Percentiles rank a stretch among this genome's conserved stretches.
Evolutionary conservation across 192 early-diverging fungal genomes (phyloP).

Genomic region (Coemansia sp.): DNA sequence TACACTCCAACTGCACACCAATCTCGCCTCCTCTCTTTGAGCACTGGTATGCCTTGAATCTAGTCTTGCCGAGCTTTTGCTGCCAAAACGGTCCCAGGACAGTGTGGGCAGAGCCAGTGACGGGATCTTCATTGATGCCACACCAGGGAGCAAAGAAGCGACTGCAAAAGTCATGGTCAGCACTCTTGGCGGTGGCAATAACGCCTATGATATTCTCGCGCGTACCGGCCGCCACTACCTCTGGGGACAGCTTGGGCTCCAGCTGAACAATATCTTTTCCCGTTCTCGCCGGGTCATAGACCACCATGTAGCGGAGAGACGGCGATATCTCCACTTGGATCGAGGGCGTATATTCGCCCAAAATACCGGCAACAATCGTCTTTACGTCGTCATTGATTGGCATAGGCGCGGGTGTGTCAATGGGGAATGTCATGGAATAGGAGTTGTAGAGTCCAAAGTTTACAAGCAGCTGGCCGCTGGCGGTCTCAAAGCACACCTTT

Average conservation of each 20-base stretch:
- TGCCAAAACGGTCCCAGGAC: constrained; percentile 46
- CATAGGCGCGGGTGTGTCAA: constrained; percentile 17
- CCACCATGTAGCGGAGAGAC: constrained; percentile 21
- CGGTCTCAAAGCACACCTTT: constrained; percentile 39
- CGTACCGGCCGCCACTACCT: constrained; percentile 15
- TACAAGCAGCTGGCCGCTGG: constrained; percentile 31
- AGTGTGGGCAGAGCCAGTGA: constrained; percentile 43
- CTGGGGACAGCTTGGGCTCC: constrained; percentile 9
- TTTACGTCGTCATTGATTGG: constrained; percentile 15
- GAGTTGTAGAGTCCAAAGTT: neutral
- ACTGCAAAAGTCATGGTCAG: constrained; percentile 25
- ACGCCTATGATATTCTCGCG: constrained; percentile 6
- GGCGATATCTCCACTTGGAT: constrained; percentile 27
- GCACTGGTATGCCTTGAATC: constrained; percentile 26
- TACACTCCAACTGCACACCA: neutral
- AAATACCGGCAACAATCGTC: constrained; percentile 9
- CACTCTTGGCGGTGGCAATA: constrained; percentile 10
- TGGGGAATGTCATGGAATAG: constrained; percentile 17
- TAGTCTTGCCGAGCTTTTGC: constrained; percentile 4
- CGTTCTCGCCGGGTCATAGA: constrained; percentile 12
- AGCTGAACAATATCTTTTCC: neutral
- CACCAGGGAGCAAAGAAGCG: constrained; percentile 45
- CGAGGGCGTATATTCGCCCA: constrained; percentile 3
- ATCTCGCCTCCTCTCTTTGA: constrained; percentile 26
- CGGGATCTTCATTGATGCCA: constrained; percentile 52